Evolutionary conservation across 1,284 basidiomycete genomes (phyloP).

Genomic region (Anthracocystis walkeri): DNA sequence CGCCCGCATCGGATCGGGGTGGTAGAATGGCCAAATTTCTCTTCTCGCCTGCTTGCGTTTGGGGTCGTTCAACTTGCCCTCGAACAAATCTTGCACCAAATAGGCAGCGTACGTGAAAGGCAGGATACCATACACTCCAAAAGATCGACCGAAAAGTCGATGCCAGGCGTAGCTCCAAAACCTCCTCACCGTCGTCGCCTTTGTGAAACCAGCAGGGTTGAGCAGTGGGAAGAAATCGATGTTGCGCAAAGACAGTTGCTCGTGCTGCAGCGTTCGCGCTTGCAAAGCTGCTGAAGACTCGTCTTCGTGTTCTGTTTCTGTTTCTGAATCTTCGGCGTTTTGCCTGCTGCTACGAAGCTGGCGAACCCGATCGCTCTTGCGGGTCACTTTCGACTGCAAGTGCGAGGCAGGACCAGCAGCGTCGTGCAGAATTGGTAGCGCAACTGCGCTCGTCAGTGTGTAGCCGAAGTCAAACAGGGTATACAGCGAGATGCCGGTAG

Average conservation of each 20-base stretch:
- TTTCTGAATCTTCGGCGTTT: slow-evolving; percentile 26
- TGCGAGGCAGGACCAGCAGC: slow-evolving; percentile 1
- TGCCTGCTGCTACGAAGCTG: slow-evolving; percentile 7
- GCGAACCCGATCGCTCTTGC: slow-evolving; percentile 9
- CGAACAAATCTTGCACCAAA: slow-evolving; percentile 26
- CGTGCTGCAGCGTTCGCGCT: slow-evolving; percentile 14
- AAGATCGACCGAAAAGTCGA: slow-evolving; percentile 49
- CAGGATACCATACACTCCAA: slow-evolving; percentile 51
- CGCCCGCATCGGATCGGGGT: slow-evolving; percentile 47
- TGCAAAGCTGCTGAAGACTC: slow-evolving; percentile 23
- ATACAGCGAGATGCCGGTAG: slow-evolving; percentile 52
- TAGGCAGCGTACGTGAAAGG: slow-evolving; percentile 46
- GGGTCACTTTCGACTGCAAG: neutral
- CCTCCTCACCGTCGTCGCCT: slow-evolving; percentile 38
- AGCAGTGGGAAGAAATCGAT: slow-evolving; percentile 57
- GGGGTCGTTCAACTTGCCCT: slow-evolving; percentile 40
- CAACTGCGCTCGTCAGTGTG: slow-evolving; percentile 47
- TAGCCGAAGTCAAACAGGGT: slow-evolving; percentile 58
- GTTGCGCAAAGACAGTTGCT: slow-evolving; percentile 49
- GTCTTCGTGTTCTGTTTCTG: slow-evolving; percentile 38
- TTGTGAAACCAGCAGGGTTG: slow-evolving; percentile 45
- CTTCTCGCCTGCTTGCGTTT: slow-evolving; percentile 32
- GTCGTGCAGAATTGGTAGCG: slow-evolving; percentile 46
- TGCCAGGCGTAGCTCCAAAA: slow-evolving; percentile 57
- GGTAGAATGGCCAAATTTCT: slow-evolving; percentile 43